These are phyloP conservation scores for Funneliformis mosseae DNA, from an alignment of 192 early-diverging fungal genomes.

Conservation along the genomic window DNA sequence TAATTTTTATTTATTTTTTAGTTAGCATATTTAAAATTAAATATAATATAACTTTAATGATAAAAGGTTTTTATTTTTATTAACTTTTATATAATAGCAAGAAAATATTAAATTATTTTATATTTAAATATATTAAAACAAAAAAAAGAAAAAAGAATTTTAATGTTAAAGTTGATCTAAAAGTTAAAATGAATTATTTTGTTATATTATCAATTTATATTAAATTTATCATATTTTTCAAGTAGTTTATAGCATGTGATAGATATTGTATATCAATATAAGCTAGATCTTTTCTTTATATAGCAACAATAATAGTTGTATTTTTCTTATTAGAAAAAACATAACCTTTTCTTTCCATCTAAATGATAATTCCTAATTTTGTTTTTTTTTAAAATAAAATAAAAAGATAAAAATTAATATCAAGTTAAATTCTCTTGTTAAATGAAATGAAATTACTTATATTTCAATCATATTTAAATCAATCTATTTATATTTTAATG, in stretches of 20 bases:
- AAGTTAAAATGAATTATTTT: no score
- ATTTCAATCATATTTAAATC: conserved; percentile 64
- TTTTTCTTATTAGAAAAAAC: conserved; percentile 72
- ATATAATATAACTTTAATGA: conserved; percentile 33
- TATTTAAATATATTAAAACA: neutral
- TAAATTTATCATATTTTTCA: conserved; percentile 71
- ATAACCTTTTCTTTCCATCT: conserved; percentile 76
- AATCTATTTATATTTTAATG: conserved; percentile 58
- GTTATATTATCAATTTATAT: conserved; percentile 55
- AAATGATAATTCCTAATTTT: conserved; percentile 53
- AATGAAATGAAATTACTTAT: conserved; percentile 37
- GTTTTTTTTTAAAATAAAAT: no score
- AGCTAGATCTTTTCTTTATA: conserved; percentile 74
- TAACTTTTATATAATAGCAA: conserved; percentile 94
- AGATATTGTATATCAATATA: no score
- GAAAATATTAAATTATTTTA: conserved; percentile 93
- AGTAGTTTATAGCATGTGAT: conserved; percentile 62
- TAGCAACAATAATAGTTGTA: conserved; percentile 70
- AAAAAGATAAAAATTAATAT: neutral
- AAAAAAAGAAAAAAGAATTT: conserved; percentile 16
- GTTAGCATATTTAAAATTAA: conserved; percentile 45
- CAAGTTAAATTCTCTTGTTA: neutral
- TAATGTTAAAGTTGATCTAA: neutral
- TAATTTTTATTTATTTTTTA: conserved; percentile 48
- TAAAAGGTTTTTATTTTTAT: conserved; percentile 49